phyloP scores from a whole-genome alignment of 2,329 filamentous ascomycete genomes.

The Pleoardoris graminearum region DNA sequence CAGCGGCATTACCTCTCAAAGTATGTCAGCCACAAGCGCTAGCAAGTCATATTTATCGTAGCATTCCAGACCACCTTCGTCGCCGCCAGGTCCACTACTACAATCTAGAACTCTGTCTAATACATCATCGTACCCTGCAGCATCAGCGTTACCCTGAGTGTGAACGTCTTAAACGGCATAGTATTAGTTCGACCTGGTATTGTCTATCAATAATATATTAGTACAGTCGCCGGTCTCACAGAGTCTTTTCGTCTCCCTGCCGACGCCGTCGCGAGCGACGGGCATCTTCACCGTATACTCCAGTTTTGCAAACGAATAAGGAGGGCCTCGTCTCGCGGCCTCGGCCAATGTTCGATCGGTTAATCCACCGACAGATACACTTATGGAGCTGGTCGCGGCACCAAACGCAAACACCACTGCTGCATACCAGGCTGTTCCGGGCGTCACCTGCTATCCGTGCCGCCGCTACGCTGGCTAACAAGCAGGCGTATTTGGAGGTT shows the following conservation, averaged over 20 bases:
- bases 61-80: conserved; percentile 29
- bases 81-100: conserved; percentile 1
- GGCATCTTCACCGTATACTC: conserved; percentile 34
- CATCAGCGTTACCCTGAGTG: conserved; percentile 31
- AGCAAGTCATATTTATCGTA: conserved; percentile 32
- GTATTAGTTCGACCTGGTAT: conserved; percentile 36
- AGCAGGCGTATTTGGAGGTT: conserved; percentile 32
- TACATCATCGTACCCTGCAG: conserved; percentile 34
- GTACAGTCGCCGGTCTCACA: conserved; percentile 35
- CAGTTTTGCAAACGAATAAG: too few relatives aligned
- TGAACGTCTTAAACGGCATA: conserved; percentile 36
- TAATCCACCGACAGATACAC: conserved; percentile 16
- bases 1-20: conserved; percentile 36
- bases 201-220: conserved; percentile 36
- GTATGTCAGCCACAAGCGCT: conserved; percentile 33
- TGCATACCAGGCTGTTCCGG: conserved; percentile 33
- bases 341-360: conserved; percentile 21
- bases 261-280: conserved; percentile 34
- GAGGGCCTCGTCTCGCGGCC: too few relatives aligned
- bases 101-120: background rate
- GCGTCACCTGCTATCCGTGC: conserved; percentile 33
- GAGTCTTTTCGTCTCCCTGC: conserved; percentile 35
- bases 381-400: conserved; percentile 26
- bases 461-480: conserved; percentile 30
- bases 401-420: conserved; percentile 29